Base-by-base conservation (phyloP, 305 asterid species). In the Fraxinus velutina region DNA sequence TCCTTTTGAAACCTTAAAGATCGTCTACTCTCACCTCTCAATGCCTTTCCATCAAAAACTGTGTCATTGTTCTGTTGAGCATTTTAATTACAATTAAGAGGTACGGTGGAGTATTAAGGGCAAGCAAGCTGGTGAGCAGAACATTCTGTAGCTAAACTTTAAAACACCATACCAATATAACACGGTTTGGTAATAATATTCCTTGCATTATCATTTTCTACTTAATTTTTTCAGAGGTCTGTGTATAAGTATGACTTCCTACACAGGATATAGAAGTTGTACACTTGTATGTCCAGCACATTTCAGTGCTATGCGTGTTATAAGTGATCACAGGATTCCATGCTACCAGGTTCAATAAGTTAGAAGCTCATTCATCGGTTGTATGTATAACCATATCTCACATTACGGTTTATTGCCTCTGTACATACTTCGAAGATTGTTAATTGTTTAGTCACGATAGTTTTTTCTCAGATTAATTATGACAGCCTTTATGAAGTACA, bases 351-450 rank as follows among this genome's bases (percentile, higher is more conserved):
- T 62, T 29, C 24, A 39, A 27, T 32, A 76, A 44, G 78, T 71
- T 30, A 37, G 77, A 82, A 60, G 62, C 79, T 37, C 73, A 73
- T 50, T 66, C 77, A 52, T 78, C 15, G 13, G 79, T 71, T 76
- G 50, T 79, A 71, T 75, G 52, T n/a, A 66, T 29, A n/a, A 36
- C 39, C 39, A 36, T 36, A 6, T 36, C 39, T 36, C 39, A 47
- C 72, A 34, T 60, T 79, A 50, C 68, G 19, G 83, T 57, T 80
- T 44, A 77, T 42, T 80, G 52, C 21, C 75, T 62, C 55, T 64
- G 80, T 33, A 55, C 78, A 32, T 17, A 37, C 44, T 37, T 30
- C 30, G 34, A 77, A 70, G 50, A 82, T 39, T 0, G 33, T 66
- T 27, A 71, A 19, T 22, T 9, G 33, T 21, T 22, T 62, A 62